Percentiles rank a stretch among this genome's conserved stretches.
Conservation (phyloP, 108 stramenopile species). For the Skeletonema potamos region DNA sequence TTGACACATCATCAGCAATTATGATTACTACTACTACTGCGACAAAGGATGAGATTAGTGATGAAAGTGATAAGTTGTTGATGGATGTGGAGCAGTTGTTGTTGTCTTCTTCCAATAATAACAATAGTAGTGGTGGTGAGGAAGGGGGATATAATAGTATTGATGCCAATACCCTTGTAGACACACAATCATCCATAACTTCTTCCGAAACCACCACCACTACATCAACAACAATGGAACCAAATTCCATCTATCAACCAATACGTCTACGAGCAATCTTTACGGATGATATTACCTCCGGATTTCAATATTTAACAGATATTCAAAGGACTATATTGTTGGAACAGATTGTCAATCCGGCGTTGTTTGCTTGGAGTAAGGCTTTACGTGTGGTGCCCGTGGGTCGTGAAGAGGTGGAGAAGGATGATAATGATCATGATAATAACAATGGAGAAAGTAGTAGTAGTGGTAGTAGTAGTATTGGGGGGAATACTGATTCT, state of each 20-base stretch:
- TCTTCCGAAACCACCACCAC: not conserved
- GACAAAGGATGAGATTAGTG: not conserved
- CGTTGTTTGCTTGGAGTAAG: conserved; percentile 74
- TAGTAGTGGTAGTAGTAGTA: not conserved
- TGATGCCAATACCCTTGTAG: too few relatives aligned
- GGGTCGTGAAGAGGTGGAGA: conserved; percentile 22
- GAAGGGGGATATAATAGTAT: too few relatives aligned
- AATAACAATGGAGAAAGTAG: not conserved
- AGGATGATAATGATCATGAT: not conserved
- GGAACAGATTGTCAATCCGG: conserved; percentile 73
- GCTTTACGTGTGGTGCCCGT: conserved; percentile 80
- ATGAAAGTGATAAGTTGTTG: not conserved
- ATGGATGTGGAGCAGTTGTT: not conserved
- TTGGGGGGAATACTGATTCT: conserved; percentile 9
- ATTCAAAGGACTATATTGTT: conserved; percentile 55
- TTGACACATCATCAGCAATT: too few relatives aligned
- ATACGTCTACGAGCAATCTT: conserved; percentile 71
- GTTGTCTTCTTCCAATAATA: not conserved
- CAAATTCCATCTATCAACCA: conserved; percentile 54
- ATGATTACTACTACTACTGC: too few relatives aligned
- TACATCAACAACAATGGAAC: not conserved
- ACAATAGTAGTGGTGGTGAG: not conserved
- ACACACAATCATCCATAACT: too few relatives aligned
- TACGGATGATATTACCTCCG: conserved; percentile 54
- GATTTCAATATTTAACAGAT: conserved; percentile 46